Conservation (phyloP, 2,329 filamentous ascomycete species). For the Talaromyces sp. region DNA sequence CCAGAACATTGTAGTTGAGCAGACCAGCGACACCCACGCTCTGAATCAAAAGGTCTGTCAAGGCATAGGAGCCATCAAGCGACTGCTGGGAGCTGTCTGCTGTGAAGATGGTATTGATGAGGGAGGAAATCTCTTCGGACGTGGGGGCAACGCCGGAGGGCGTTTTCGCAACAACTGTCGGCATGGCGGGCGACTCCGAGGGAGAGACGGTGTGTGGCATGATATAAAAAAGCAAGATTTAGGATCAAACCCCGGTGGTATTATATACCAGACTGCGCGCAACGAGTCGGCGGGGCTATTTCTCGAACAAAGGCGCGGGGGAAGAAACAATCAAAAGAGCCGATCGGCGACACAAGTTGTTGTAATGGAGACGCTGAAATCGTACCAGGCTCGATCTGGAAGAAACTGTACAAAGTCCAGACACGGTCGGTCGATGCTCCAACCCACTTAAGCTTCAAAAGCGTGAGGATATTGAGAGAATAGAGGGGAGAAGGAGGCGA, state of each 20-base stretch:
- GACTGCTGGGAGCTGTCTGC: constrained; percentile 70
- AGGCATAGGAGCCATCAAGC: constrained; percentile 67
- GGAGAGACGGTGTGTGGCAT: constrained; percentile 54
- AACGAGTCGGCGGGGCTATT: neutral
- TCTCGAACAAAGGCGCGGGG: constrained; percentile 1
- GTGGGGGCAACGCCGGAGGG: constrained; percentile 57
- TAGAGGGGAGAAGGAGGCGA: constrained; percentile 2
- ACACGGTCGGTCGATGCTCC: constrained; percentile 4
- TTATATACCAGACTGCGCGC: constrained; percentile 20
- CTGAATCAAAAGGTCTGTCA: constrained; percentile 66
- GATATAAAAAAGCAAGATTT: constrained; percentile 21
- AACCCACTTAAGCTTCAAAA: constrained; percentile 4
- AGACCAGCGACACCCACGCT: constrained; percentile 67
- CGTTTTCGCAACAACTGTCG: constrained; percentile 54
- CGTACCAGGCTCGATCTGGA: constrained; percentile 9
- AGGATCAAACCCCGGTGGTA: constrained; percentile 2
- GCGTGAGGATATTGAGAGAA: constrained; percentile 1
- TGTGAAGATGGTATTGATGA: constrained; percentile 69
- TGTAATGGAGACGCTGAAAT: neutral
- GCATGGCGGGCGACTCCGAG: constrained; percentile 43
- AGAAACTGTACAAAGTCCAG: constrained; percentile 15
- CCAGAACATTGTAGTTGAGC: constrained; percentile 62
- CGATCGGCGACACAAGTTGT: constrained; percentile 10
- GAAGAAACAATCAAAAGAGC: constrained; percentile 1
- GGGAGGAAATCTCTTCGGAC: constrained; percentile 65